Conservation (phyloP, 495 filamentous ascomycete species). For the Aspergillus diversus region DNA sequence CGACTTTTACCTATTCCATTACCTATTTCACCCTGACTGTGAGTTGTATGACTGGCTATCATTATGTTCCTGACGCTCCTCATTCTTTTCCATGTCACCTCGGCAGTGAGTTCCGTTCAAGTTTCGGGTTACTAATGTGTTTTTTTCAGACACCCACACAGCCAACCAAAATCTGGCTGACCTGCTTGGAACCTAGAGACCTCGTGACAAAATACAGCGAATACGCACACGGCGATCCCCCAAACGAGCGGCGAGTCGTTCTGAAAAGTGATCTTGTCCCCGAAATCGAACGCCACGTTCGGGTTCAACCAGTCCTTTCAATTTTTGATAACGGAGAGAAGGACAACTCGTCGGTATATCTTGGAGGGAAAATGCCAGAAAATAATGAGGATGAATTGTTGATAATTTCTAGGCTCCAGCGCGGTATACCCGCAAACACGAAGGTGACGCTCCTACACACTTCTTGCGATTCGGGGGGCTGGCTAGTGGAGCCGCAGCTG, state of each 20-base stretch:
- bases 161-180: conserved; percentile 7
- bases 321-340: no score
- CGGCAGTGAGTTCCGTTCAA: no score
- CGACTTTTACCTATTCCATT: neutral
- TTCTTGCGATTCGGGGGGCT: no score
- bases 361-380: no score
- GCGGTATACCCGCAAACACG: neutral
- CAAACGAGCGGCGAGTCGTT: neutral
- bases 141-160: neutral
- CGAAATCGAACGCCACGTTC: neutral
- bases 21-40: neutral
- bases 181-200: neutral
- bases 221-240: conserved; percentile 5
- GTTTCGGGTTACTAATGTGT: no score
- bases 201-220: conserved; percentile 2
- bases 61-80: no score
- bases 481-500: no score
- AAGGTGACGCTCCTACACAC: no score
- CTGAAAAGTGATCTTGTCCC: neutral
- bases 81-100: no score
- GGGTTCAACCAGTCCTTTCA: no score
- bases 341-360: neutral
- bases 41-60: no score
- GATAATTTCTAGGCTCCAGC: neutral
- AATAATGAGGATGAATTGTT: neutral